phyloP scores from a whole-genome alignment of 2,329 filamentous ascomycete species.

The Exophiala oligosperma region DNA sequence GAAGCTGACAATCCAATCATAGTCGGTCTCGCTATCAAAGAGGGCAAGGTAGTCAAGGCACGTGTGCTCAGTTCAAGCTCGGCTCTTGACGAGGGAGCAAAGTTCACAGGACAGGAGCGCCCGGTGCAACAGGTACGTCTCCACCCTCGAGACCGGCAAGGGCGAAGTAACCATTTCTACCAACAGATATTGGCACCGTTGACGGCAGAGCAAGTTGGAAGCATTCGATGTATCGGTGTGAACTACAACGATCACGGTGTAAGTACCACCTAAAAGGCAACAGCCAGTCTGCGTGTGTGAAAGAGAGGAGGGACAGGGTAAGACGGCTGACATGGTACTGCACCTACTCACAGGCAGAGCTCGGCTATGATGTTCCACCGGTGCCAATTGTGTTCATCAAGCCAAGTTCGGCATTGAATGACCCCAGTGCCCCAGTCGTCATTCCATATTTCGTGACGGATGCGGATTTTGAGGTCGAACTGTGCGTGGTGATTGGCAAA shows the following conservation, averaged over 20 bases:
- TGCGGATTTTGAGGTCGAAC: slow-evolving; percentile 60
- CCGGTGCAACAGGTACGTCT: not conserved
- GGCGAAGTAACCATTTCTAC: not conserved
- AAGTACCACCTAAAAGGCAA: not conserved
- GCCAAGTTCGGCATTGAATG: slow-evolving; percentile 54
- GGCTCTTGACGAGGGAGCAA: not conserved
- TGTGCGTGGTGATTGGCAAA: slow-evolving; percentile 57
- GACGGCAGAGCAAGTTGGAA: slow-evolving; percentile 36
- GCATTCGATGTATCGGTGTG: slow-evolving; percentile 47
- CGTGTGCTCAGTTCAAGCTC: slow-evolving; percentile 4
- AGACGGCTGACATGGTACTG: not conserved
- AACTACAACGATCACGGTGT: slow-evolving; percentile 47
- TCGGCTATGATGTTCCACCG: slow-evolving; percentile 42
- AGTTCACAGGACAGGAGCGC: slow-evolving; percentile 1
- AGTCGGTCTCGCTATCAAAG: not conserved
- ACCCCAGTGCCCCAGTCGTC: slow-evolving; percentile 54
- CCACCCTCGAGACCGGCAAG: not conserved
- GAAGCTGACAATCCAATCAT: not conserved
- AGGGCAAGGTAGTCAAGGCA: not conserved
- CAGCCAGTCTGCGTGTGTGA: too few species aligned
- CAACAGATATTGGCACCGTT: slow-evolving; percentile 34
- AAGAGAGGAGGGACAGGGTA: not conserved
- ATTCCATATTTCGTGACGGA: slow-evolving; percentile 31
- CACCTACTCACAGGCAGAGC: not conserved
- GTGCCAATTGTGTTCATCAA: slow-evolving; percentile 62